These are phyloP conservation scores for Plenodomus lindquistii DNA, from an alignment of 2,329 filamentous ascomycete genomes.

Conservation along the genomic window DNA sequence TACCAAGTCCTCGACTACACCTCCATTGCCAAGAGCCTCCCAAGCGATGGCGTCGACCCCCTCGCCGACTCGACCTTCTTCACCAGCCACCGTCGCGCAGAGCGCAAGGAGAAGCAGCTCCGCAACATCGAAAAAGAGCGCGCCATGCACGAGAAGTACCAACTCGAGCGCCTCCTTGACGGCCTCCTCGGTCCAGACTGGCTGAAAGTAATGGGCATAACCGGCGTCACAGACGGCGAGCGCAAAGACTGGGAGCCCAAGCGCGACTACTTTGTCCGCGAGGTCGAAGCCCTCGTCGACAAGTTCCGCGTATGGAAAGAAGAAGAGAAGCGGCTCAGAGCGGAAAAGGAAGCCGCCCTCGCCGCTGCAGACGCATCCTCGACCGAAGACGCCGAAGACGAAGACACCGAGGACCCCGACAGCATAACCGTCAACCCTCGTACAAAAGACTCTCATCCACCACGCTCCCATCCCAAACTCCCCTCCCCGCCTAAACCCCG, in stretches of 20 bases:
- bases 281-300: slow-evolving; percentile 78
- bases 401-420: slow-evolving; percentile 44
- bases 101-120: slow-evolving; percentile 68
- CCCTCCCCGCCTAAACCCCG: slow-evolving; percentile 40
- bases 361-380: slow-evolving; percentile 54
- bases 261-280: slow-evolving; percentile 79
- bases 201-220: slow-evolving; percentile 89
- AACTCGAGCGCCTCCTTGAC: slow-evolving; percentile 71
- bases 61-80: slow-evolving; percentile 60
- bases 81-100: slow-evolving; percentile 62
- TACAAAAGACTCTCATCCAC: slow-evolving; percentile 17
- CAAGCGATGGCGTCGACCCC: slow-evolving; percentile 53
- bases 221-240: slow-evolving; percentile 78
- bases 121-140: slow-evolving; percentile 70
- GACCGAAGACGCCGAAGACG: slow-evolving; percentile 42
- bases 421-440: slow-evolving; percentile 15
- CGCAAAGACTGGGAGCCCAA: slow-evolving; percentile 88
- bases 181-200: slow-evolving; percentile 90
- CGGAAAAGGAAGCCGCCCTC: slow-evolving; percentile 70
- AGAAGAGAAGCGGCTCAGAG: slow-evolving; percentile 82
- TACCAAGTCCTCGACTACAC: slow-evolving; percentile 50
- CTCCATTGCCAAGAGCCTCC: slow-evolving; percentile 39
- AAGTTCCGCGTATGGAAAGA: slow-evolving; percentile 89
- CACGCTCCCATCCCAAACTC: slow-evolving; percentile 51
- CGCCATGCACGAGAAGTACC: slow-evolving; percentile 68